These are phyloP conservation scores for Capronia coronata DNA, from an alignment of 2,329 filamentous ascomycete genomes.

Conservation along the genomic window DNA sequence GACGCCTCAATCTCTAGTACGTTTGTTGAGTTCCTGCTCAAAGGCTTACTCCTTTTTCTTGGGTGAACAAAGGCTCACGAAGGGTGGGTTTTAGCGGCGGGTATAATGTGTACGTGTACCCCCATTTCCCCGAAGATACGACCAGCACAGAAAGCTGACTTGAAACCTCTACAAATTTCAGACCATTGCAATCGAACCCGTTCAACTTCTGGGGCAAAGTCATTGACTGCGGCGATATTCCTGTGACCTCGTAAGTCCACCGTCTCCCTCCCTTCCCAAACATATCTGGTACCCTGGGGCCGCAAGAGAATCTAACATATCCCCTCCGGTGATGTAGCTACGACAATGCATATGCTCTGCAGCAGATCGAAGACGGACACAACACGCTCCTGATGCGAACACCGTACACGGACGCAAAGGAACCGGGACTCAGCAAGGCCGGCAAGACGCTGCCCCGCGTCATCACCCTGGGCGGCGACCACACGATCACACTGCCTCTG, in stretches of 20 bases:
- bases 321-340: too few relatives aligned
- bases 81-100: conserved; percentile 61
- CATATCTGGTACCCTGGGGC: too few relatives aligned
- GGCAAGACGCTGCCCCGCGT: conserved; percentile 72
- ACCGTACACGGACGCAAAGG: conserved; percentile 62
- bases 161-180: conserved; percentile 1
- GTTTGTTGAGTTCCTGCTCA: conserved; percentile 34
- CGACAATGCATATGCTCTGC: conserved; percentile 73
- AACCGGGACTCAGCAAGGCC: conserved; percentile 61
- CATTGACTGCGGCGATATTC: conserved; percentile 77
- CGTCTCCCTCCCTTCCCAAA: neutral
- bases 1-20: conserved; percentile 80
- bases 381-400: conserved; percentile 64
- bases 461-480: conserved; percentile 60
- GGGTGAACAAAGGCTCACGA: conserved; percentile 36
- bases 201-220: conserved; percentile 77
- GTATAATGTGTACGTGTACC: conserved; percentile 59
- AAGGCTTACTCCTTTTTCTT: conserved; percentile 24
- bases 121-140: neutral
- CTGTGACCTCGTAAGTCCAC: conserved; percentile 65
- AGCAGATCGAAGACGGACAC: conserved; percentile 82
- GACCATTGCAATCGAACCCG: conserved; percentile 66
- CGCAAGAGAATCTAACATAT: too few relatives aligned
- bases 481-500: conserved; percentile 43
- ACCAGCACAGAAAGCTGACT: neutral